Evolutionary conservation across 306 rosid species (phyloP).

Genomic region (Cucumis sativus): Cucumber_9930_V3 NC_026660.2:30685501-30686000

Average conservation of each 20-base stretch:
- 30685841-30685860: not conserved
- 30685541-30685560: not conserved
- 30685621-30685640: not conserved
- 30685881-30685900: not conserved
- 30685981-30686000: not conserved
- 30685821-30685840: not conserved
- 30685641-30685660: not conserved
- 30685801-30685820: not conserved
- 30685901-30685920: not conserved
- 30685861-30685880: not conserved
- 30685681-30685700: not conserved
- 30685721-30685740: not conserved
- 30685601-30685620: not conserved
- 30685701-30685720: not conserved
- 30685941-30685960: too few species aligned
- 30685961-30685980: not conserved
- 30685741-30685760: not conserved
- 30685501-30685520: slow-evolving; percentile 9
- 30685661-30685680: not conserved
- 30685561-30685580: not conserved
- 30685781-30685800: not conserved
- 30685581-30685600: not conserved
- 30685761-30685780: not conserved
- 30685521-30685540: slow-evolving; percentile 18
- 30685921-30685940: too few species aligned